Base-by-base conservation (phyloP, 1,284 basidiomycete species). In the Apiotrichum laibachii region DNA sequence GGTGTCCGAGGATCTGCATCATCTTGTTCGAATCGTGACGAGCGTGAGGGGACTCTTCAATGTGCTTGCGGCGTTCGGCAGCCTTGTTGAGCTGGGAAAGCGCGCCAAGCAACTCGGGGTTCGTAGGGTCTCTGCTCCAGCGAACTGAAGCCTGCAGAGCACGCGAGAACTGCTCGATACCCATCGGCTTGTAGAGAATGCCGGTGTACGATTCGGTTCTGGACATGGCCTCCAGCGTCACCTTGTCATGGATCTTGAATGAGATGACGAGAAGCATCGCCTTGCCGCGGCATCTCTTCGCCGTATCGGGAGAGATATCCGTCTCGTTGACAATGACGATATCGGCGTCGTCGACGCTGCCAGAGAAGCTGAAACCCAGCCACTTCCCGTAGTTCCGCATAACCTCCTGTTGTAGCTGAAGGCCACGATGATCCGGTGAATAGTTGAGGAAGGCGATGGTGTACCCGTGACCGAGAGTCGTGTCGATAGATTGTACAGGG, bases 121-220 rank as follows among this genome's bases (percentile, higher is more conserved):
- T 50, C 9, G 31, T n/a, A 3, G 49, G 49, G 12, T 50, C 49
- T 5, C 39, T 21, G 56, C 33, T 65, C 64, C 55, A 72, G 63
- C 19, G 57, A 55, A 37, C 63, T 59, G 13, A 67, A 55, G 18
- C 67, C 62, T n/a, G 70, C 66, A 95, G 80, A 7, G 86, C 83
- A 16, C 82, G 73, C 39, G 86, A 83, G 55, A 96, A 80, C 35
- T 87, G 85, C 51, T 85, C 85, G 0, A 92, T 93, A 1, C 92
- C 92, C 33, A 87, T 86, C 4, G 93, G 93, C 75, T 97, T 97
- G 82, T 16, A 90, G 85, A 73, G 88, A 90, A 75, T 91, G 88
- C 34, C 92, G 91, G 53, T 22, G 92, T 92, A n/a, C 86, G 84
- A 33, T 21, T 46, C 40, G 18, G 39, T 50, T 13, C 54, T 10